Base-by-base conservation (phyloP, 768 basidiomycete genomes). In the Lentinula sp. region DNA sequence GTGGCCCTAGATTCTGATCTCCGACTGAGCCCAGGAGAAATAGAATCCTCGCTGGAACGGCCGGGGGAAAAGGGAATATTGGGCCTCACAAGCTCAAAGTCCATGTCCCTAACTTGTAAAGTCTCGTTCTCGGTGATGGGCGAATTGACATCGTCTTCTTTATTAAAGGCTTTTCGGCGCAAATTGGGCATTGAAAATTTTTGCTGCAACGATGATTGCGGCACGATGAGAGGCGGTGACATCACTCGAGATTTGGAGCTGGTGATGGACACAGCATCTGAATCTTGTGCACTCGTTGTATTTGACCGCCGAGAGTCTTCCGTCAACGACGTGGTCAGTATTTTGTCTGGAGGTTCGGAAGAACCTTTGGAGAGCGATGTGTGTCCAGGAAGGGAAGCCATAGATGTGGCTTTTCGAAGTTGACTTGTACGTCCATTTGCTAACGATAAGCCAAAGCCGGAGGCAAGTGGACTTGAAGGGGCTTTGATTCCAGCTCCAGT, bases 61-160 rank as follows among this genome's bases (percentile, higher is more conserved):
- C 76, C 74, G 78, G 64, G 23, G 74, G 75, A 9, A 41, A 39
- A 20, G 0, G 81, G 73, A 10, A 87, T 63, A n/a, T 73, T 77
- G 0, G 90, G 91, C 23, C 82, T 77, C 37, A 93, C 78, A 13
- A 92, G 81, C 73, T 91, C 88, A 64, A 93, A 93, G 65, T 92
- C 90, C 78, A 86, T 87, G 68, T 92, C 87, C 68, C 89, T 76
- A 7, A 92, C 87, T 59, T 93, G 90, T 5, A 91, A 79, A 1
- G 82, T 84, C 65, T 88, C 83, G 43, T 81, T 77, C 28, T 70
- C 73, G 56, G 62, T 66, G 7, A 69, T 67, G 6, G 57, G 60
- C 6, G 71, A 69, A 2, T 57, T 63, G 4, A 67, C 55, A 54
- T 65, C 69, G 13, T 78, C 76, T 53, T 73, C 73, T 23, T 74